Base-by-base conservation (phyloP, 2,329 filamentous ascomycete species). In the Didymellaceae sp. region DNA sequence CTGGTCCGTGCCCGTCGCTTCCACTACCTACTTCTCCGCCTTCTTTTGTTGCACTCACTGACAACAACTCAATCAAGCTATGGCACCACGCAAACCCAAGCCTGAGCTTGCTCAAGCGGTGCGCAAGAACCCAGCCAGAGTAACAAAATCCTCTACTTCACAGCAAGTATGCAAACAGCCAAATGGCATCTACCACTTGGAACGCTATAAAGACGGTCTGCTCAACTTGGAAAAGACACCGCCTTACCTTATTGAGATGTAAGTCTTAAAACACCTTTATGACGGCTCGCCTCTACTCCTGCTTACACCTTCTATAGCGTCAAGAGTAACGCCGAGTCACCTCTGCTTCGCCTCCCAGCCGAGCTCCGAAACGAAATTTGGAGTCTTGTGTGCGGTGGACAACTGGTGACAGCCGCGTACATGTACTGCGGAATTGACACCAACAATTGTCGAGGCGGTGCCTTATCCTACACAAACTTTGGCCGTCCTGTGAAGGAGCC, bases 281-380 rank as follows among this genome's bases (percentile, higher is more conserved):
- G 4, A 4, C 8, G 9, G 3, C 7, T 14, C 2, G 2, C 4
- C 16, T 22, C 11, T 3, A 3, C 2, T 28, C 26, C n/a, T 9
- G 2, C n/a, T 20, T 42, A 20, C 33, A 9, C 6, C 7, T 14
- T 7, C 16, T 5, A 5, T n/a, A 51, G 47, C 5, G 47, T 26
- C 6, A 14, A 40, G 17, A 13, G 9, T 3, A 45, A 40, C 6
- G 35, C 34, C 18, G 4, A 22, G 1, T 50, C 40, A 2, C 40
- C 40, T 0, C 34, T 51, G 2, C 34, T 51, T 10, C 40, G 34
- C n/a, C 34, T 51, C 9, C 47, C 47, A 1, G 17, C 33, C 2
- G 47, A 51, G 18, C 26, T 45, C 9, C 24, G 47, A 34, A 45
- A 40, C 22, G 16, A 13, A 0, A 45, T 51, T 10, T 51, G 41